Percentiles rank a stretch among this genome's conserved stretches.
These are phyloP conservation scores for Dactylellina cionopaga DNA, from an alignment of 2,329 filamentous ascomycete genomes.

Conservation along the genomic window DNA sequence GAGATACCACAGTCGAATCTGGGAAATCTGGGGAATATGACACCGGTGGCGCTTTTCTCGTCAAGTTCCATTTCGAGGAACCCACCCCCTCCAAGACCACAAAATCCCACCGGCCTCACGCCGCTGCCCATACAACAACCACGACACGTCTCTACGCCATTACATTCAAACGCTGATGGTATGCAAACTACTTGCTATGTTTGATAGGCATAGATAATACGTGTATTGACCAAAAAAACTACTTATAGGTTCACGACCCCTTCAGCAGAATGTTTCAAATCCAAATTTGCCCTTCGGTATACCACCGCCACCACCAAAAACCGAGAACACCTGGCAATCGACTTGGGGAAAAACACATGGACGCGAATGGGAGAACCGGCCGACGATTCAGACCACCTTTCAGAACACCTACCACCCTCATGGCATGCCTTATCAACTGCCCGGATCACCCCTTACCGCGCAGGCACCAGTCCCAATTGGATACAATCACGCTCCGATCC, in stretches of 20 bases:
- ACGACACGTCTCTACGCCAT: slow-evolving; percentile 44
- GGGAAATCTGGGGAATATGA: slow-evolving; percentile 50
- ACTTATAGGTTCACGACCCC: slow-evolving; percentile 35
- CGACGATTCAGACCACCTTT: slow-evolving; percentile 46
- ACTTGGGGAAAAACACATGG: slow-evolving; percentile 49
- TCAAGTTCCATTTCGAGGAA: slow-evolving; percentile 42
- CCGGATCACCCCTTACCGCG: slow-evolving; percentile 39
- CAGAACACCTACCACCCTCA: slow-evolving; percentile 51
- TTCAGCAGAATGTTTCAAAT: slow-evolving; percentile 42
- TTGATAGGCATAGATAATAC: not conserved
- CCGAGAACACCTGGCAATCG: slow-evolving; percentile 52
- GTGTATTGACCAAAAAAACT: slow-evolving; percentile 15
- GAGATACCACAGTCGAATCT: slow-evolving; percentile 47
- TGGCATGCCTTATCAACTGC: slow-evolving; percentile 49
- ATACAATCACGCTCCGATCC: slow-evolving; percentile 50
- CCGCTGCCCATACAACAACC: slow-evolving; percentile 47
- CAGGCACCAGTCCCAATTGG: slow-evolving; percentile 24
- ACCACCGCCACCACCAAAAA: slow-evolving; percentile 50
- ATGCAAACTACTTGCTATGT: slow-evolving; percentile 1
- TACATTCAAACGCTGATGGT: slow-evolving; percentile 40
- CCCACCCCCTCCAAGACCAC: slow-evolving; percentile 31
- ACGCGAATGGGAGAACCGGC: slow-evolving; percentile 50
- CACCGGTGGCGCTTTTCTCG: slow-evolving; percentile 49
- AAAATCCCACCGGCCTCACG: slow-evolving; percentile 31
- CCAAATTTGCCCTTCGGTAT: slow-evolving; percentile 43